Percentiles rank a stretch among this genome's conserved stretches.
Evolutionary conservation across 192 early-diverging fungal genomes (phyloP).

Genomic region (Entomortierella lignicola): DNA sequence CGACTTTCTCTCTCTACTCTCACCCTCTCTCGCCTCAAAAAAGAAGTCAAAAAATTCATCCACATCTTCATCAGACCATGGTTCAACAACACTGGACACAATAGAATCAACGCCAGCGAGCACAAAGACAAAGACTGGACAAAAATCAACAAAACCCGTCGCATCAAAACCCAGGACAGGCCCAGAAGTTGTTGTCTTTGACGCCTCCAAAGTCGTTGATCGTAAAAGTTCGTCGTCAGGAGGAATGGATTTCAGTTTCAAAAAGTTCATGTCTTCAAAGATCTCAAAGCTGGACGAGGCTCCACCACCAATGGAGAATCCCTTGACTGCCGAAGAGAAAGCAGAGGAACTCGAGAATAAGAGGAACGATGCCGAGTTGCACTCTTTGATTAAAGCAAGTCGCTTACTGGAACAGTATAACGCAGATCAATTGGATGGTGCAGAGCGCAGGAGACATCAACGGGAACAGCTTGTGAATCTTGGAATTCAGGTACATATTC

Average conservation of each 20-base stretch:
- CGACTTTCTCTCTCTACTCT: slow-evolving; percentile 37
- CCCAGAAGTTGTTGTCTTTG: slow-evolving; percentile 39
- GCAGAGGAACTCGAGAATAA: slow-evolving; percentile 44
- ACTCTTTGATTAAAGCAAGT: slow-evolving; percentile 41
- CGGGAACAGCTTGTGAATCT: slow-evolving; percentile 40
- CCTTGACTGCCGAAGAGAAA: slow-evolving; percentile 43
- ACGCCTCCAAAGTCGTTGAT: slow-evolving; percentile 28
- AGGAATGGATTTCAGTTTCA: slow-evolving; percentile 34
- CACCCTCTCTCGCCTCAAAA: slow-evolving; percentile 17
- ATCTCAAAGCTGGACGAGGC: slow-evolving; percentile 48
- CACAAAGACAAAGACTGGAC: slow-evolving; percentile 4
- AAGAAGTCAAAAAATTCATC: slow-evolving; percentile 21
- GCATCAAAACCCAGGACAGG: slow-evolving; percentile 38
- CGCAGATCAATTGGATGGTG: slow-evolving; percentile 50
- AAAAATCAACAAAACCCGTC: background rate
- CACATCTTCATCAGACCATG: too few species aligned
- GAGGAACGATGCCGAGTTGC: slow-evolving; percentile 34
- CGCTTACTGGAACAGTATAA: slow-evolving; percentile 46
- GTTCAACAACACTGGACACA: background rate
- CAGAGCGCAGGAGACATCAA: slow-evolving; percentile 38
- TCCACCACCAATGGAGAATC: slow-evolving; percentile 38
- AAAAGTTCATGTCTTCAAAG: slow-evolving; percentile 54
- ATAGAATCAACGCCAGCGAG: background rate
- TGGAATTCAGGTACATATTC: slow-evolving; percentile 39
- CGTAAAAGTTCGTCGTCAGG: slow-evolving; percentile 16